phyloP scores from a whole-genome alignment of 441 rosid species.

The Pelargonium exstipulatum region DNA sequence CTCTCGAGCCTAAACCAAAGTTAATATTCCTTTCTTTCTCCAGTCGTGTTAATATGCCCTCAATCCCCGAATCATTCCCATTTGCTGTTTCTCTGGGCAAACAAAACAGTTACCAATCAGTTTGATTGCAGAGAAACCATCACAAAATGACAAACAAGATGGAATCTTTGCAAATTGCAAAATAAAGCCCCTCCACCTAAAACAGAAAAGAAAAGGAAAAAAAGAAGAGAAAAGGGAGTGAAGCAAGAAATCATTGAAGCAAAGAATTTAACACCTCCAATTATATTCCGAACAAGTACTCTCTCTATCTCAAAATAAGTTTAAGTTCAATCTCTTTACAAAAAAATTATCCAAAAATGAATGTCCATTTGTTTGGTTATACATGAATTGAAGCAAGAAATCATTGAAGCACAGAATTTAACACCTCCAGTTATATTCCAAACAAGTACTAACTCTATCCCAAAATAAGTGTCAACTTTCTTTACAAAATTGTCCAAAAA shows the following conservation, averaged over 20 bases:
- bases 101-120: slow-evolving; percentile 10
- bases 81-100: slow-evolving; percentile 43
- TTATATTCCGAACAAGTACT: not conserved
- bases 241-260: not conserved
- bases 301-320: too few relatives aligned
- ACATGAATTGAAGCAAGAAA: not conserved
- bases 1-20: slow-evolving; percentile 49
- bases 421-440: slow-evolving; percentile 1
- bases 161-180: not conserved
- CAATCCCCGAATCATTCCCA: slow-evolving; percentile 55
- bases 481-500: too few relatives aligned
- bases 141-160: slow-evolving; percentile 8
- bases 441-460: not conserved
- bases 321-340: too few relatives aligned
- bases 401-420: not conserved
- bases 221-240: not conserved
- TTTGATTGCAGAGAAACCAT: not conserved
- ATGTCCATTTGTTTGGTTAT: too few relatives aligned
- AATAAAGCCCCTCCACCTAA: not conserved
- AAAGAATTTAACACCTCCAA: not conserved
- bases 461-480: too few relatives aligned
- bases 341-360: too few relatives aligned
- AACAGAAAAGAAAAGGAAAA: not conserved
- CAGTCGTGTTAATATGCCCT: slow-evolving; percentile 67
- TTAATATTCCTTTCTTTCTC: slow-evolving; percentile 71